Percentiles rank a stretch among this genome's conserved stretches.
These are phyloP conservation scores for Lactarius psammicola DNA, from an alignment of 768 basidiomycete species.

Conservation along the genomic window DNA sequence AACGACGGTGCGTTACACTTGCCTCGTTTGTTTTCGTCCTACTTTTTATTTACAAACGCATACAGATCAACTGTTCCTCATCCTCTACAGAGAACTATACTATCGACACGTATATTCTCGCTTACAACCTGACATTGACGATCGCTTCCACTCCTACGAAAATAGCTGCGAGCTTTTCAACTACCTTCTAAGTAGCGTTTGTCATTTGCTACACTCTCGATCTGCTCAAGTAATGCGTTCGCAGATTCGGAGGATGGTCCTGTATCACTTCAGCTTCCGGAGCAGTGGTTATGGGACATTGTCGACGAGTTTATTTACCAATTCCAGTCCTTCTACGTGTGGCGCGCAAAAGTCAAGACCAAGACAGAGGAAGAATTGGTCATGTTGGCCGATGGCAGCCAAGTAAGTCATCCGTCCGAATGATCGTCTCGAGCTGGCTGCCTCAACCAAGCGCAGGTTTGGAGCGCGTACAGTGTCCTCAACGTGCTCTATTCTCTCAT, in stretches of 20 bases:
- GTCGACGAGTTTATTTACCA: conserved; percentile 98
- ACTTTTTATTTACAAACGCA: background rate
- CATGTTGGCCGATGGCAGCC: conserved; percentile 73
- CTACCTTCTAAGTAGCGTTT: conserved; percentile 80
- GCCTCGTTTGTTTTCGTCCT: background rate
- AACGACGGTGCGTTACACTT: conserved; percentile 68
- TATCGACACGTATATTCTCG: conserved; percentile 96
- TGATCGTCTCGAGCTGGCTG: background rate
- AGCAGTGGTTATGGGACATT: conserved; percentile 98
- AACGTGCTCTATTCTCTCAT: conserved; percentile 98
- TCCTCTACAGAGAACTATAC: conserved; percentile 94
- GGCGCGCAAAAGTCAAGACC: conserved; percentile 78
- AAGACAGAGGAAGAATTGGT: conserved; percentile 89
- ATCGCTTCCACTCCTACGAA: conserved; percentile 96
- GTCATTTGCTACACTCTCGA: background rate
- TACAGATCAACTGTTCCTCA: conserved; percentile 89
- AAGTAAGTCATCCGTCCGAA: conserved; percentile 38
- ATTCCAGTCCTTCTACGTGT: conserved; percentile 94
- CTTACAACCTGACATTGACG: conserved; percentile 92
- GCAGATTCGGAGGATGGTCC: conserved; percentile 86
- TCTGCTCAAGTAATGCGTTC: background rate
- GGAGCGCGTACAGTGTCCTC: conserved; percentile 97
- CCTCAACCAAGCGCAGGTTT: conserved; percentile 55
- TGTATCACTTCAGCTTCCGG: conserved; percentile 88
- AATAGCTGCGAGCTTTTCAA: conserved; percentile 99